phyloP scores from a whole-genome alignment of 345 rosid genomes.

The Triadica sebifera region DNA sequence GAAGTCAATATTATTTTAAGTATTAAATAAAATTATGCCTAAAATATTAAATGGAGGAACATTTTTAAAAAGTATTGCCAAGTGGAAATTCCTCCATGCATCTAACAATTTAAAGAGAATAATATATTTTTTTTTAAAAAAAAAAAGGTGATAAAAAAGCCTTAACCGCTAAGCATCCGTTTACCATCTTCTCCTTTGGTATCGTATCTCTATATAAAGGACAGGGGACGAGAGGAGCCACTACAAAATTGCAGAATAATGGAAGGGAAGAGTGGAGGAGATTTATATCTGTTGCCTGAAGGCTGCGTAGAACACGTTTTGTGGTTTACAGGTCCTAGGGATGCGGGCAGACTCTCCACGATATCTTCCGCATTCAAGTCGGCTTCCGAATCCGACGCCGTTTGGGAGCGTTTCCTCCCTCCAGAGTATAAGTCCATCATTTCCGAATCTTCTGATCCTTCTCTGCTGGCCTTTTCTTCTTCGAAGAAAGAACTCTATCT shows the following conservation, averaged over 20 bases:
- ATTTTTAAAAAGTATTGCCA: no score
- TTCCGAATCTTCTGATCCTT: not conserved
- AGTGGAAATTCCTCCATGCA: not conserved
- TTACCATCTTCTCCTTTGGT: not conserved
- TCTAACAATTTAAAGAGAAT: not conserved
- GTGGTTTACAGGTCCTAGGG: conserved; percentile 28
- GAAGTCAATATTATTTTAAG: no score
- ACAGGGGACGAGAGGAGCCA: not conserved
- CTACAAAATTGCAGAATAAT: not conserved
- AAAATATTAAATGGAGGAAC: no score
- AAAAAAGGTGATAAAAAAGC: no score
- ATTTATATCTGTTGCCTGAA: not conserved
- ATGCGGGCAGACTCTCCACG: conserved; percentile 22
- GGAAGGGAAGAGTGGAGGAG: not conserved
- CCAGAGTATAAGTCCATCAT: conserved; percentile 9
- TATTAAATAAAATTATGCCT: no score
- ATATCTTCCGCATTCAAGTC: conserved; percentile 25
- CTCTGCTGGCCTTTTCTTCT: not conserved
- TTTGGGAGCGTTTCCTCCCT: conserved; percentile 33
- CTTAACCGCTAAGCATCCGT: conserved; percentile 8
- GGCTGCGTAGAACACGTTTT: conserved; percentile 19
- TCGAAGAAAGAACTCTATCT: conserved; percentile 5
- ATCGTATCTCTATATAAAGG: not conserved
- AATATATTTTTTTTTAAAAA: no score
- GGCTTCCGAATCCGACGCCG: conserved; percentile 31